Conservation (phyloP, 306 rosid genomes). For the Quercus bicolor region DNA sequence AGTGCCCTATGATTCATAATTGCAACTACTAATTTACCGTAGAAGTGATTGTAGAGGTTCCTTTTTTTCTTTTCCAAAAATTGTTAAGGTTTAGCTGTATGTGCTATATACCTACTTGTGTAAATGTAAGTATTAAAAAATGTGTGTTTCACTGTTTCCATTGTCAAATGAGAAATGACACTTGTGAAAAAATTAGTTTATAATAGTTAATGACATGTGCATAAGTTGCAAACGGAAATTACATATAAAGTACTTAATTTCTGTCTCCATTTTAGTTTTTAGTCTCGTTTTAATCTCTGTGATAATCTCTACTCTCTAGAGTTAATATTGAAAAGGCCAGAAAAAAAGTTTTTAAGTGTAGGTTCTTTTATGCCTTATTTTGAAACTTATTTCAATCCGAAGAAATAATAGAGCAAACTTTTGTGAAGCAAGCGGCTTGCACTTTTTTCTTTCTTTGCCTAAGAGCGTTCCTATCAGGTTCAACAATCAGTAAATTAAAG, state of each 20-base stretch:
- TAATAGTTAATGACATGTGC: background rate
- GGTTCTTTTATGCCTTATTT: background rate
- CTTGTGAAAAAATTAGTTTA: too few species aligned
- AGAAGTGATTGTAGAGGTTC: background rate
- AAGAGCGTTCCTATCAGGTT: too few species aligned
- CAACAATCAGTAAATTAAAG: too few species aligned
- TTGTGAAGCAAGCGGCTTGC: background rate
- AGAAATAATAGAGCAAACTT: background rate
- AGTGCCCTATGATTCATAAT: background rate
- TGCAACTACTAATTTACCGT: slow-evolving; percentile 11
- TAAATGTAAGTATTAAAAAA: background rate
- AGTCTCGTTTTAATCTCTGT: too few species aligned
- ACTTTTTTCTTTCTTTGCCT: background rate
- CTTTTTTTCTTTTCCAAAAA: background rate
- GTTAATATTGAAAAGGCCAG: too few species aligned
- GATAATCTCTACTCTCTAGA: too few species aligned
- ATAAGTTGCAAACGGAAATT: background rate
- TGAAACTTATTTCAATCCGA: background rate
- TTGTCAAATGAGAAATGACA: too few species aligned
- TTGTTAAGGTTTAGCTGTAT: background rate
- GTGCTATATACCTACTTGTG: background rate
- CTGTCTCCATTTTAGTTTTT: background rate
- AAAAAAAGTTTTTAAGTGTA: too few species aligned
- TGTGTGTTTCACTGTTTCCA: too few species aligned
- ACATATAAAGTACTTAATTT: background rate